Evolutionary conservation across 768 basidiomycete species (phyloP).

Genomic region (Mycena venus): DNA sequence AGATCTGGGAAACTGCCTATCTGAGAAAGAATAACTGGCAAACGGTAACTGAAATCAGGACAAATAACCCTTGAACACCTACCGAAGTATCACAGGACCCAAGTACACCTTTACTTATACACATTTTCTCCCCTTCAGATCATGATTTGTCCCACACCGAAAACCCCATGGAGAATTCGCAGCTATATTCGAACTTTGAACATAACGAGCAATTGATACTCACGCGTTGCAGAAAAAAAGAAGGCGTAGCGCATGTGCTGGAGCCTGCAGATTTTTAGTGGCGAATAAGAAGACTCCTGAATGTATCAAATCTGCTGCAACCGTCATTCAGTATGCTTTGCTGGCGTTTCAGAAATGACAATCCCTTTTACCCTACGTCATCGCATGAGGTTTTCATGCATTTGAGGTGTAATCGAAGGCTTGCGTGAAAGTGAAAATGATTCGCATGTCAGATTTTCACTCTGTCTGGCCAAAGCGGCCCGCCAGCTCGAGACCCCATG

Average conservation of each 20-base stretch:
- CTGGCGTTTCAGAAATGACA: too few species aligned
- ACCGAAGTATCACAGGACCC: conserved; percentile 12
- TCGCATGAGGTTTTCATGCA: too few species aligned
- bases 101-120: conserved; percentile 25
- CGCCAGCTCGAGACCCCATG: too few species aligned
- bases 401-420: too few species aligned
- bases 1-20: not conserved
- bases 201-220: not conserved
- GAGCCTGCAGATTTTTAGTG: not conserved
- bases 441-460: too few species aligned
- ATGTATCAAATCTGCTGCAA: not conserved
- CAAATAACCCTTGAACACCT: not conserved
- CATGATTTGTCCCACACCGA: too few species aligned
- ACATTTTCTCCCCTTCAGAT: too few species aligned
- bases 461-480: too few species aligned
- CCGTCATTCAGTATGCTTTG: not conserved
- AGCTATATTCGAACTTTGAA: not conserved
- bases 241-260: not conserved
- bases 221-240: not conserved
- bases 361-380: too few species aligned
- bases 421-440: too few species aligned
- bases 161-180: not conserved
- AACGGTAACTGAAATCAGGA: not conserved
- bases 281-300: not conserved
- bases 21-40: not conserved